Evolutionary conservation across 148 eudicot species (phyloP), one percentile per base, ranked within the genome.

Genomic region (Polygonum aviculare): DNA sequence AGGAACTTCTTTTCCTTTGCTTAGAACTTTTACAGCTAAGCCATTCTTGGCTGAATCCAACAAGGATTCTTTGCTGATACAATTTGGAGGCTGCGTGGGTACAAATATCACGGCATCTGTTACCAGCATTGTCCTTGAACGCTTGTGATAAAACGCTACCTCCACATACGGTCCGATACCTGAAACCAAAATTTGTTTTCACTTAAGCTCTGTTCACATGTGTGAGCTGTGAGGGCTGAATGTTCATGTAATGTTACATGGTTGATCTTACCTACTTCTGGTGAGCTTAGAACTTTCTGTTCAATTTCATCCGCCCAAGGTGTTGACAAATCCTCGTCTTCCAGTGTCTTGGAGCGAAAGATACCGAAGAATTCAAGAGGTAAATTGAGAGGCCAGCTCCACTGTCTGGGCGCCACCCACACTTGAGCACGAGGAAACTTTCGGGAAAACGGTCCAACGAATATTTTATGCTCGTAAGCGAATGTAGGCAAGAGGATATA

Each of bases 331-430:
- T 96, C 99, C 59, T 87, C 91, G 82, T 96, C 97, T 81, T 75
- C 81, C 83, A 96, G 83, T 73, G 92, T 93, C 78, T 87, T 93
- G 48, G 99, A 79, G 40, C 97, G 89, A 72, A 96, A 96, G 65
- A 96, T 93, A 60, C 98, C 99, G 11, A 96, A 96, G 80, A 96
- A 93, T 74, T 93, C 94, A 8, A 88, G 91, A 11, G 99, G 99
- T 80, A 96, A 86, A 84, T 96, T 96, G 71, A 96, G 78, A 77
- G 99, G 99, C 99, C 99, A 96, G 74, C 99, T 96, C 99, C 99
- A 96, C 69, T 93, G 99, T 82, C 98, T 87, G 73, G 99, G 99
- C 74, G 99, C 98, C 65, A 93, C 99, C 98, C 98, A 96, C 81
- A 91, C 80, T 79, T 87, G 94, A 69, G 98, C 99, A 69, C 81